Base-by-base conservation (phyloP, 2,329 filamentous ascomycete genomes). In the Elsinoe necatrix region DNA sequence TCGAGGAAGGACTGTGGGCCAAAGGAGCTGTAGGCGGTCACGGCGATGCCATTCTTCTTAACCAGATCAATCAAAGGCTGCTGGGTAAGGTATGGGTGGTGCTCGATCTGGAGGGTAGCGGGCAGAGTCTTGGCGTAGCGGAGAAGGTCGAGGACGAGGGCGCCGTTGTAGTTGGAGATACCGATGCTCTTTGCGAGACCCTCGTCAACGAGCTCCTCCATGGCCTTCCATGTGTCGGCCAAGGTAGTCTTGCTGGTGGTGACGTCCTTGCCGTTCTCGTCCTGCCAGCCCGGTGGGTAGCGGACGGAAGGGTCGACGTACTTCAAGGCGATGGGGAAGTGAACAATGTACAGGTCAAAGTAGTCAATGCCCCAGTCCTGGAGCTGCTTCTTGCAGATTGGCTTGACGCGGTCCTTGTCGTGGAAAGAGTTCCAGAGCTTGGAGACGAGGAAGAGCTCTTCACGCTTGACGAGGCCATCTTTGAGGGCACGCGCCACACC, bases 391-490 rank as follows among this genome's bases (percentile, higher is more conserved):
- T 82, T 82, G 72, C 77, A 80, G 68, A 93, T 89, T 58, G 84
- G 83, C 73, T 85, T 82, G 61, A 92, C 87, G 64, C 80, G 80
- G 64, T 92, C 84, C 64, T 78, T 79, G 66, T 92, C 86, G 77
- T 95, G 89, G 81, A 90, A 95, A 63, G 84, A 85, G 77, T 92
- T 90, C 89, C 90, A 95, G 58, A 95, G 85, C 79, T 95, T 95
- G 73, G 86, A 89, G 62, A 91, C 87, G 68, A 95, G 84, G 81
- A 95, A 95, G 69, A 95, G 86, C 21, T 95, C 89, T 72, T 87
- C 83, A 59, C 88, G 85, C 77, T 85, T 89, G 64, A 91, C 87
- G 58, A 92, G 72, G 42, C 87, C 86, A 8, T 93, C 88, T 68
- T 85, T 80, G 73, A 93, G 89, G 66, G 88, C 88, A 63, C 86